Percentiles rank a stretch among this genome's conserved stretches.
Evolutionary conservation across 208 protist genomes (phyloP).

Genomic region (Borovskyia barvae): DNA sequence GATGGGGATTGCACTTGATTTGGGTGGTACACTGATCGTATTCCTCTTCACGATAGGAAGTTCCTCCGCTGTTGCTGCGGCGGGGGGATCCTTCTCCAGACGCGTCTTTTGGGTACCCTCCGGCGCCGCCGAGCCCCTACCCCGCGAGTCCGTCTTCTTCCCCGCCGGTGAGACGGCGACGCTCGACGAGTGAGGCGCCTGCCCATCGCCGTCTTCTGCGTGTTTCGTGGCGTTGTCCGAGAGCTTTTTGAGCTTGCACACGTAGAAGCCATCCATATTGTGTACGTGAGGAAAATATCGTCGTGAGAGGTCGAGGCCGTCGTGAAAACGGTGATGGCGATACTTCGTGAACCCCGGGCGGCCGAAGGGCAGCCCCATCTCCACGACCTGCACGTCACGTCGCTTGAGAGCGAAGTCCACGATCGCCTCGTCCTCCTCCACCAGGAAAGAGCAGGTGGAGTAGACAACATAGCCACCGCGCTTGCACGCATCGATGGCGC

Average conservation of each 20-base stretch:
- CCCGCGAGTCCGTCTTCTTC: neutral
- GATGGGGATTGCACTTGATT: neutral
- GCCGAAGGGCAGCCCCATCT: constrained; percentile 95
- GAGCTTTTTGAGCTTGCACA: constrained; percentile 97
- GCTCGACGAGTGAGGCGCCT: neutral
- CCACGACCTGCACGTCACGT: constrained; percentile 93
- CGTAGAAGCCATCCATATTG: constrained; percentile 99
- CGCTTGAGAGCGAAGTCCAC: constrained; percentile 97
- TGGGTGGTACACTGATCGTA: constrained; percentile 45
- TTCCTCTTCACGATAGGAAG: neutral
- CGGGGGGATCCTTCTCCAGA: constrained; percentile 12
- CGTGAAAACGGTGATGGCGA: constrained; percentile 78
- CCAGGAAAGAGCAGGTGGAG: constrained; percentile 97
- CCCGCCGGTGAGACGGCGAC: neutral
- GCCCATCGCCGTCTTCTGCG: neutral
- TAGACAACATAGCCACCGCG: constrained; percentile 98
- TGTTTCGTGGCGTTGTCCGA: constrained; percentile 29
- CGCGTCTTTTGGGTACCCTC: constrained; percentile 11
- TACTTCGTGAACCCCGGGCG: constrained; percentile 90
- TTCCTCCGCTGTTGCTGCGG: neutral
- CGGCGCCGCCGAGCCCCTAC: neutral
- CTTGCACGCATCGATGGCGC: constrained; percentile 97
- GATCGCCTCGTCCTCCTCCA: constrained; percentile 99
- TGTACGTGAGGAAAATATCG: constrained; percentile 98
- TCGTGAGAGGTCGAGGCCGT: constrained; percentile 60